phyloP scores from a whole-genome alignment of 305 asterid species.

The Ilex paraguariensis region DNA sequence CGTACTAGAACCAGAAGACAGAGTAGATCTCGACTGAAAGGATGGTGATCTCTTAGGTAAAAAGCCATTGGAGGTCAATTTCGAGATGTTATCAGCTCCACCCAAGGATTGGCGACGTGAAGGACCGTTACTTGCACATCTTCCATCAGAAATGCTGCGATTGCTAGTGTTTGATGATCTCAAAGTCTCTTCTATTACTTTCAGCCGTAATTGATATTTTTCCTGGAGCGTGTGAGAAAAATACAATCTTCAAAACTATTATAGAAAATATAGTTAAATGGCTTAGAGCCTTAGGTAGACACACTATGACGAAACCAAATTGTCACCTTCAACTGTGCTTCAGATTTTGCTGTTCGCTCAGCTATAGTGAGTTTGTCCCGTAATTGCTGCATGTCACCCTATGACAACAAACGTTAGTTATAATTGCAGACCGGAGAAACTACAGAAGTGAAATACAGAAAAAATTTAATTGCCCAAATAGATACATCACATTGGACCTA shows the following conservation, averaged over 20 bases:
- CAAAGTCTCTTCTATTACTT: constrained; percentile 90
- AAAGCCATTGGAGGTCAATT: constrained; percentile 78
- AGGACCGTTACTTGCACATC: constrained; percentile 70
- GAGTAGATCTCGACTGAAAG: constrained; percentile 65
- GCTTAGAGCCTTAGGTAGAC: neutral
- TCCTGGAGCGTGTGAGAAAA: constrained; percentile 47
- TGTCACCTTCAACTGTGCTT: constrained; percentile 83
- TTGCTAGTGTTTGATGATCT: constrained; percentile 61
- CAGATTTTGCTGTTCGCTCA: constrained; percentile 90
- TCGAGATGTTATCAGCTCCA: constrained; percentile 86
- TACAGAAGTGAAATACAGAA: constrained; percentile 1
- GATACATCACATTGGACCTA: neutral
- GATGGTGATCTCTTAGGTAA: constrained; percentile 95
- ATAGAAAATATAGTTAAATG: neutral
- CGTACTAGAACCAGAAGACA: constrained; percentile 62
- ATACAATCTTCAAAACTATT: constrained; percentile 6
- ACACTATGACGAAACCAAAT: constrained; percentile 3
- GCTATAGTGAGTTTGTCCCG: constrained; percentile 85
- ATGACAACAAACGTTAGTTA: constrained; percentile 12
- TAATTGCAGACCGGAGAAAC: neutral
- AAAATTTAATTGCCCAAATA: constrained; percentile 1
- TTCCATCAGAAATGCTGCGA: constrained; percentile 62
- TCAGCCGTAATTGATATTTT: constrained; percentile 77
- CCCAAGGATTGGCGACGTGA: constrained; percentile 95
- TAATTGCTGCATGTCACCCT: constrained; percentile 98